Conservation (phyloP, 352 stramenopile species). For the Pythium monospermum region DNA sequence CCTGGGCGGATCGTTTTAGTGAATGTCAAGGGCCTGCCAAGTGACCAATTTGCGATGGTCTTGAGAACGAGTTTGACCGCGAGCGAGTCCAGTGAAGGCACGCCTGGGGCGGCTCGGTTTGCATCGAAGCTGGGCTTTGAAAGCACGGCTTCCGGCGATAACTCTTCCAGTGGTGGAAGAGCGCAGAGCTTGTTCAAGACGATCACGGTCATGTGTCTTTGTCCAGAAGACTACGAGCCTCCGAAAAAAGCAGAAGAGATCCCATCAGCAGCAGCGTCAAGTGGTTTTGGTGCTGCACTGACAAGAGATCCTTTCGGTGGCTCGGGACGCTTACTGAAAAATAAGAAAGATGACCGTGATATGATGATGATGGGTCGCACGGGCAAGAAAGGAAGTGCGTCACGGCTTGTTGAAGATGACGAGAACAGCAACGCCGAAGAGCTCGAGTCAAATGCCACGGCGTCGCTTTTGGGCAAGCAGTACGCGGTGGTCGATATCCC, state of each 20-base stretch:
- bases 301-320: slow-evolving; percentile 22
- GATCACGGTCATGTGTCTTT: slow-evolving; percentile 68
- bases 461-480: slow-evolving; percentile 50
- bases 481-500: slow-evolving; percentile 73
- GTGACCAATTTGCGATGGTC: slow-evolving; percentile 54
- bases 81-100: slow-evolving; percentile 6
- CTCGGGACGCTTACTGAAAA: slow-evolving; percentile 34
- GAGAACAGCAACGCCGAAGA: slow-evolving; percentile 31
- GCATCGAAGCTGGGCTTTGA: slow-evolving; percentile 48
- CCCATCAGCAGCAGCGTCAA: neutral
- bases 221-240: slow-evolving; percentile 54
- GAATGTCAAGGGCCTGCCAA: slow-evolving; percentile 61
- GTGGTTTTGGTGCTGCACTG: too few relatives aligned
- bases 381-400: slow-evolving; percentile 5
- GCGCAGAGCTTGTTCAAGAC: slow-evolving; percentile 58
- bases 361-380: slow-evolving; percentile 29
- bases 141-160: neutral
- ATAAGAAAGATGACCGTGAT: slow-evolving; percentile 49
- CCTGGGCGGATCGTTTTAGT: slow-evolving; percentile 54
- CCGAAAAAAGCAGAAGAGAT: slow-evolving; percentile 26
- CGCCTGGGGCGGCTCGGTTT: slow-evolving; percentile 21
- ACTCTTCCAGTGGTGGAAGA: slow-evolving; percentile 6
- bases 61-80: slow-evolving; percentile 39
- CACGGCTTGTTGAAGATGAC: neutral
- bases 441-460: slow-evolving; percentile 49